Evolutionary conservation across 306 rosid genomes (phyloP).

Genomic region (Mucuna pruriens): DNA sequence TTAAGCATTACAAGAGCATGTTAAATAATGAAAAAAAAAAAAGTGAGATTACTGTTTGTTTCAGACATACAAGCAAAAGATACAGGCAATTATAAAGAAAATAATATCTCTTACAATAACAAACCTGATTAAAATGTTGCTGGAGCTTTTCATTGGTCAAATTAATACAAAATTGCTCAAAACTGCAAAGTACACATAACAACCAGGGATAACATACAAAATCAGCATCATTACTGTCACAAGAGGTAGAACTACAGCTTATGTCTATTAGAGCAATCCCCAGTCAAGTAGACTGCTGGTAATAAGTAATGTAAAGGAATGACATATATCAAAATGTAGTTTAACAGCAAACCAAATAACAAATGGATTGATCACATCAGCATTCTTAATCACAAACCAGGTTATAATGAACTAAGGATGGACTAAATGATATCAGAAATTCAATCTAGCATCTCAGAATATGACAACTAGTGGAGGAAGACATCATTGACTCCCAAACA

Average conservation of each 20-base stretch:
- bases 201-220: slow-evolving; percentile 20
- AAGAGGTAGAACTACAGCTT: neutral
- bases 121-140: slow-evolving; percentile 94
- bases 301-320: neutral
- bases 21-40: neutral
- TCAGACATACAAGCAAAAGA: slow-evolving; percentile 14
- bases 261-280: neutral
- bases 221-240: slow-evolving; percentile 3
- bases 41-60: neutral
- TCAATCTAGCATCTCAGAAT: slow-evolving; percentile 31
- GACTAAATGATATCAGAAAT: slow-evolving; percentile 12
- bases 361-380: neutral
- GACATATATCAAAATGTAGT: neutral
- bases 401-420: slow-evolving; percentile 7
- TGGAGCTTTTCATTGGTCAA: slow-evolving; percentile 92
- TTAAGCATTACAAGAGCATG: slow-evolving; percentile 16
- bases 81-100: slow-evolving; percentile 18
- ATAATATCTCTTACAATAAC: slow-evolving; percentile 18
- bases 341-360: slow-evolving; percentile 1
- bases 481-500: slow-evolving; percentile 22
- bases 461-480: slow-evolving; percentile 13
- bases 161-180: slow-evolving; percentile 93
- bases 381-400: slow-evolving; percentile 6
- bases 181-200: slow-evolving; percentile 52
- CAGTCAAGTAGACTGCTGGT: neutral